Percentiles rank a stretch among this genome's conserved stretches.
Conservation (phyloP, 116 monocot species). For the Zostera marina region DNA sequence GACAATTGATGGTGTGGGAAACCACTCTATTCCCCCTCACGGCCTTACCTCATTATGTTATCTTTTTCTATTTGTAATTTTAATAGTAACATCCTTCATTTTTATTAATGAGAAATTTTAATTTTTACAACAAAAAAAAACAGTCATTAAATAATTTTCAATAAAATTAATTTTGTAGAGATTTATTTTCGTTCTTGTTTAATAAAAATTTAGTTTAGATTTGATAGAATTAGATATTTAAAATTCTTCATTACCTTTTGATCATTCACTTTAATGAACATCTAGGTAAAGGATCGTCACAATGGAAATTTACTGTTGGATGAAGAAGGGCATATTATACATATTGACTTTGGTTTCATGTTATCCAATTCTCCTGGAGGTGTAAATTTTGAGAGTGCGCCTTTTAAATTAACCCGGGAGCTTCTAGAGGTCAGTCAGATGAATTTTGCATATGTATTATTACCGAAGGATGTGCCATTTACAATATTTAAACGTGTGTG, state of each 20-base stretch:
- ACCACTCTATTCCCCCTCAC: too few species aligned
- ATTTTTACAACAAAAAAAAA: too few species aligned
- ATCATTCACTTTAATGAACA: neutral
- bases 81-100: too few species aligned
- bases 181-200: neutral
- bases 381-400: constrained; percentile 99
- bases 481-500: neutral
- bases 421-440: constrained; percentile 75
- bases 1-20: too few species aligned
- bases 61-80: too few species aligned
- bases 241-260: neutral
- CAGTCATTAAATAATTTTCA: too few species aligned
- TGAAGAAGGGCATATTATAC: constrained; percentile 98
- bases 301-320: constrained; percentile 94
- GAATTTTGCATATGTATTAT: neutral
- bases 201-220: neutral
- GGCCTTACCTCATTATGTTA: too few species aligned
- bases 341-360: constrained; percentile 99
- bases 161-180: too few species aligned
- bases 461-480: neutral
- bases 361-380: constrained; percentile 98
- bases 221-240: neutral
- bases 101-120: too few species aligned
- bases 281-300: constrained; percentile 93
- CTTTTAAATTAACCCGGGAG: constrained; percentile 90